Evolutionary conservation across 805 yeast species (phyloP).

Genomic region (Candida pseudofarinosa): DNA sequence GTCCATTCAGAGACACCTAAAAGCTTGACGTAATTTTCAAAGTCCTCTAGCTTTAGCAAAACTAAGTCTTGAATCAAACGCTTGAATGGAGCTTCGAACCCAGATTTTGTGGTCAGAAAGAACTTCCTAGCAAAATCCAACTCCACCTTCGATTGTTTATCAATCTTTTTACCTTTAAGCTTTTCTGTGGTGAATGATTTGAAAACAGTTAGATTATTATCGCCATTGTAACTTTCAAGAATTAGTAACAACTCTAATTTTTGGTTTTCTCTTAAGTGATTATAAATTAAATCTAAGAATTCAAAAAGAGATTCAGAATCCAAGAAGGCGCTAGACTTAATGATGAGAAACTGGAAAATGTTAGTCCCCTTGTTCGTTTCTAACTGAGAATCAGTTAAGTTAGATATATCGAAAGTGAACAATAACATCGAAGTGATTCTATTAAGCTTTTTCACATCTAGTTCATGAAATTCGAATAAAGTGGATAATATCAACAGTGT

Average conservation of each 20-base stretch:
- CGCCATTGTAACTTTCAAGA: neutral
- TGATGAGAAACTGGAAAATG: conserved; percentile 10
- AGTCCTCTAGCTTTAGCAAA: conserved; percentile 22
- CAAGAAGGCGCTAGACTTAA: conserved; percentile 7
- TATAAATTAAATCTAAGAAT: conserved; percentile 9
- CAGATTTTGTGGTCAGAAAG: conserved; percentile 10
- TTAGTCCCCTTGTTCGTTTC: conserved; percentile 5
- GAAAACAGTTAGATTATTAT: neutral
- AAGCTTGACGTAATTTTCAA: conserved; percentile 15
- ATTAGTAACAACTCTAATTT: neutral
- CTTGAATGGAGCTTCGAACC: conserved; percentile 28
- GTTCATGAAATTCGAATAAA: conserved; percentile 13
- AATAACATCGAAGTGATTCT: neutral
- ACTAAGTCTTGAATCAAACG: conserved; percentile 31
- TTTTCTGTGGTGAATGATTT: conserved; percentile 10
- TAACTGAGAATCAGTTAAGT: conserved; percentile 11
- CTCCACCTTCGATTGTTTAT: conserved; percentile 13
- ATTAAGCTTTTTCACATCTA: neutral
- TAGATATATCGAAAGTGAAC: conserved; percentile 26
- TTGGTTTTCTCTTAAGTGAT: neutral
- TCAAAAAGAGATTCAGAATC: conserved; percentile 11
- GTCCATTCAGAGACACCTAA: conserved; percentile 28
- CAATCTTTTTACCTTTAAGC: conserved; percentile 17
- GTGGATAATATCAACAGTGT: conserved; percentile 21
- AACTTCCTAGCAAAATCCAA: conserved; percentile 17